A percentile compares a stretch with the other conserved stretches of the same genome.
Conservation (phyloP, 179 eudicot genomes). For the Pouteria campechiana region DNA sequence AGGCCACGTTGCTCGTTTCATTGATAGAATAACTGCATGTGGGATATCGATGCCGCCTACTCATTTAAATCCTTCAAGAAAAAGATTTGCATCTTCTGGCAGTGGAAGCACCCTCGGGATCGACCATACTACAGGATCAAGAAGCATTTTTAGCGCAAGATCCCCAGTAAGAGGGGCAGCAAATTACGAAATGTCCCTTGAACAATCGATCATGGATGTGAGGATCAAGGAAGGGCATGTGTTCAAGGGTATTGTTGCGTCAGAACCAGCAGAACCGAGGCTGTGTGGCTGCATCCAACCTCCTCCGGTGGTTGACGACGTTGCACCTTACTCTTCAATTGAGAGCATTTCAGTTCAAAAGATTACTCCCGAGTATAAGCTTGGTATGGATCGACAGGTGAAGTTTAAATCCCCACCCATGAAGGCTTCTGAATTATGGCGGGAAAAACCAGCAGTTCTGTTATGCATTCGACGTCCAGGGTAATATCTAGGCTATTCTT, state of each 20-base stretch:
- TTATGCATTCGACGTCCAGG: constrained; percentile 39
- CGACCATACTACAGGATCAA: constrained; percentile 4
- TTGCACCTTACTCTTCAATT: constrained; percentile 27
- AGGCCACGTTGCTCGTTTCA: constrained; percentile 42
- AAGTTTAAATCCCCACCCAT: constrained; percentile 32
- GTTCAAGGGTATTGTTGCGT: constrained; percentile 37
- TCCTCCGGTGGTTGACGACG: constrained; percentile 19
- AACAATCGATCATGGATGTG: constrained; percentile 27
- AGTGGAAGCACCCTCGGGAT: too few species aligned
- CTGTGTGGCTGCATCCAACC: constrained; percentile 38
- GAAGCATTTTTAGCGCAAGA: constrained; percentile 12
- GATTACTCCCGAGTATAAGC: constrained; percentile 34
- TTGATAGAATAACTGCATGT: constrained; percentile 15
- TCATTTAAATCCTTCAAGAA: constrained; percentile 4
- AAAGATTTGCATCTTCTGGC: too few species aligned
- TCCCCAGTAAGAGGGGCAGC: constrained; percentile 4
- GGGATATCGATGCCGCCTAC: constrained; percentile 14
- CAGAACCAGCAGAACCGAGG: constrained; percentile 26
- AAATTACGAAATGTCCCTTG: constrained; percentile 9
- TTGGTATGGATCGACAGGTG: constrained; percentile 30
- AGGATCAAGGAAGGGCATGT: constrained; percentile 31
- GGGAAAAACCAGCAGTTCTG: constrained; percentile 27
- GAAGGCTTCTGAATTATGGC: constrained; percentile 37
- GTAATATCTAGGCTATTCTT: too few species aligned
- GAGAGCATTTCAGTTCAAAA: constrained; percentile 31